These are phyloP conservation scores for Durusdinium trenchii DNA, from an alignment of 73 alveolate genomes.

Conservation along the genomic window DNA sequence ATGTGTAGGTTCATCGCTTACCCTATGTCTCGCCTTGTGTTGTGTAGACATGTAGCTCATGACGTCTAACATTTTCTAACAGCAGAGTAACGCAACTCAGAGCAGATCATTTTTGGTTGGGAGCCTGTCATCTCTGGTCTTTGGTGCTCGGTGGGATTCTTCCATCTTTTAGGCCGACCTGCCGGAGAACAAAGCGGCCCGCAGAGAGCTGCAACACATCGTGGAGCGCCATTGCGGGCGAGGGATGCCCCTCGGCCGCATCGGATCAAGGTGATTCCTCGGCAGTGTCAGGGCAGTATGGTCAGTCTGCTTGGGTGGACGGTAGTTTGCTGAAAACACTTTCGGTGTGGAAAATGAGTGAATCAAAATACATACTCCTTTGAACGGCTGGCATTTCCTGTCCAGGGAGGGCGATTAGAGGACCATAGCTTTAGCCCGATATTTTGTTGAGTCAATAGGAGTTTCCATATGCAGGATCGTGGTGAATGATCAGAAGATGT, in stretches of 20 bases:
- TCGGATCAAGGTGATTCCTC: too few species aligned
- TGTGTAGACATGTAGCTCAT: background rate
- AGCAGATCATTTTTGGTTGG: background rate
- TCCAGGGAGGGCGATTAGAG: too few species aligned
- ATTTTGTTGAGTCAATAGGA: background rate
- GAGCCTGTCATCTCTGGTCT: background rate
- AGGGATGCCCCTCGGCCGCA: constrained; percentile 50
- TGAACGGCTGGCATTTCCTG: background rate
- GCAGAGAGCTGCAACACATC: constrained; percentile 61
- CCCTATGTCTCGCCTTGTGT: background rate
- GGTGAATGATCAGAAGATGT: constrained; percentile 92
- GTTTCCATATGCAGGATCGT: too few species aligned
- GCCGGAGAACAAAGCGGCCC: constrained; percentile 75
- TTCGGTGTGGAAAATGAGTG: background rate
- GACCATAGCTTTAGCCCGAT: background rate
- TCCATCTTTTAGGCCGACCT: constrained; percentile 28
- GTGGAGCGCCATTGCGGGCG: constrained; percentile 94
- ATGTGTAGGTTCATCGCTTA: background rate
- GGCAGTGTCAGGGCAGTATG: too few species aligned
- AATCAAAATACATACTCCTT: too few species aligned
- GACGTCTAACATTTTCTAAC: too few species aligned
- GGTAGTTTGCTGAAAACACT: too few species aligned
- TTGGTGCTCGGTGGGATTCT: background rate
- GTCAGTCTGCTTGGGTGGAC: too few species aligned
- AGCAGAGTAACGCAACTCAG: too few species aligned